Evolutionary conservation across 257 asterid genomes (phyloP), one percentile per base, ranked within the genome.

Genomic region (Agastache rugosa): DNA sequence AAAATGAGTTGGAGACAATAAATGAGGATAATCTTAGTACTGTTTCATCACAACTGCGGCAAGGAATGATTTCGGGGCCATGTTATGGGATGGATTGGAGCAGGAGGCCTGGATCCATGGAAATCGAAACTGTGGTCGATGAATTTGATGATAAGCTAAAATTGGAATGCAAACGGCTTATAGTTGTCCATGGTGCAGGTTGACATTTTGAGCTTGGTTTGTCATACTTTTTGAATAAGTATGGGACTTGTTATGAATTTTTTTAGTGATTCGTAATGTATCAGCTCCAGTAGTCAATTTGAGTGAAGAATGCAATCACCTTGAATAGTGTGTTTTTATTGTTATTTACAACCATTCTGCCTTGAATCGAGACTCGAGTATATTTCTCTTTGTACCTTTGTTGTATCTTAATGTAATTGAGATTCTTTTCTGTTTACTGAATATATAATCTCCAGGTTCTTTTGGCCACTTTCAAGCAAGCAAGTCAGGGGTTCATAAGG

Each of bases 181-280:
- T 94, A 31, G 89, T 92, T 73, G 97, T 92, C 79, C 99, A 94
- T 42, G 99, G 99, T 56, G 97, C 99, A 88, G 99, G 99, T 94
- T 73, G 81, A 42, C 79, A 65, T 50, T 55, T 22, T 63, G 69
- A 27, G 51, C 73, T 72, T 61, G 66, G 19, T 77, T 77, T 51
- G 48, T 54, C 78, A 45, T 68, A 3, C 63, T 29, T 67, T 56
- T 63, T 19, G 19, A 47, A 63, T 60, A 29, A 76, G 45, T 60
- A 8, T 61, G 56, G 20, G 64, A 19, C 53, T 67, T 34, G 35
- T 37, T 15, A 27, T 31, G 53, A 51, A 15, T 1, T 41, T 31
- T 71, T 41, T 35, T 65, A 62, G 39, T 58, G 56, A 55, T 34
- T 71, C 45, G 42, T 51, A 11, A 50, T 44, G 25, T 63, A 25